Evolutionary conservation across 345 rosid genomes (phyloP).

Genomic region (Corchorus capsularis): DNA sequence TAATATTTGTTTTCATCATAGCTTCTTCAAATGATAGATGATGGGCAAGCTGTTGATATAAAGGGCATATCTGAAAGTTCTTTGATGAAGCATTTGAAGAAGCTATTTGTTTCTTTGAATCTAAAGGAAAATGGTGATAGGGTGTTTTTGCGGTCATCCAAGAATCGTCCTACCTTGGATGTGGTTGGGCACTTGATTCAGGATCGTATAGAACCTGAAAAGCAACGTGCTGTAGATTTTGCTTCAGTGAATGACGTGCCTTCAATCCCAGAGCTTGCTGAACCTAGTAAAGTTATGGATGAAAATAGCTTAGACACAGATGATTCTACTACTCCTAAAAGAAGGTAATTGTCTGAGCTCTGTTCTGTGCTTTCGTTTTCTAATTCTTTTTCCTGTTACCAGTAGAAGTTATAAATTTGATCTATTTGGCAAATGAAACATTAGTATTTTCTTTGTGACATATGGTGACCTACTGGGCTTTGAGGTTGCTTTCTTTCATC

Average conservation of each 20-base stretch:
- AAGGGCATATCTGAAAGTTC: slow-evolving; percentile 73
- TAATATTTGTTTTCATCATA: slow-evolving; percentile 24
- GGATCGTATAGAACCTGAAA: slow-evolving; percentile 37
- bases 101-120: slow-evolving; percentile 63
- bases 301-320: slow-evolving; percentile 37
- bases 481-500: no score
- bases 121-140: slow-evolving; percentile 70
- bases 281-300: slow-evolving; percentile 29
- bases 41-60: slow-evolving; percentile 93
- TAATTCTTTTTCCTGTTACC: background rate
- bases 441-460: no score
- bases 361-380: background rate
- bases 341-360: slow-evolving; percentile 44
- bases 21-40: slow-evolving; percentile 90
- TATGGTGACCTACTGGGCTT: no score
- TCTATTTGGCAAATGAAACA: background rate
- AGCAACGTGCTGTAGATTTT: slow-evolving; percentile 31
- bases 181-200: slow-evolving; percentile 61
- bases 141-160: slow-evolving; percentile 61
- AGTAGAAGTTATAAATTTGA: background rate
- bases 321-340: slow-evolving; percentile 56
- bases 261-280: slow-evolving; percentile 23
- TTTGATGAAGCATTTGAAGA: slow-evolving; percentile 62
- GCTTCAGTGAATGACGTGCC: slow-evolving; percentile 31
- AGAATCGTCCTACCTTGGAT: slow-evolving; percentile 54